These are phyloP conservation scores for Metarhizium humberi DNA, from an alignment of 2,329 filamentous ascomycete genomes.

Conservation along the genomic window DNA sequence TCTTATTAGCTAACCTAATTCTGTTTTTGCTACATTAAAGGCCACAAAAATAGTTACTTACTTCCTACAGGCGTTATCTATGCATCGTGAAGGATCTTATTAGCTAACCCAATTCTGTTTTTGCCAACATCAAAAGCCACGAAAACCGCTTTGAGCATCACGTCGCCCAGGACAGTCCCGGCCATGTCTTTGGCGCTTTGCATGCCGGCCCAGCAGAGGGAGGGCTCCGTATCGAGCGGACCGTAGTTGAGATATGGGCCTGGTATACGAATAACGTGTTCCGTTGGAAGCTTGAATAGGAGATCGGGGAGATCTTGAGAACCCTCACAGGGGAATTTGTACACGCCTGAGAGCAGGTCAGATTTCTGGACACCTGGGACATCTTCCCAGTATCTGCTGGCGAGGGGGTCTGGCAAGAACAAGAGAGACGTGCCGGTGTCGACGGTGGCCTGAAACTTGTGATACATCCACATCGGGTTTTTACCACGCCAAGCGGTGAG, in stretches of 20 bases:
- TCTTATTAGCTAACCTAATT: no score
- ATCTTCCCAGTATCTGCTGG: slow-evolving; percentile 47
- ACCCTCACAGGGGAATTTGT: slow-evolving; percentile 47
- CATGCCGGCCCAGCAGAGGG: slow-evolving; percentile 66
- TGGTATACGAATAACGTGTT: slow-evolving; percentile 42
- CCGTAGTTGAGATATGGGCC: slow-evolving; percentile 48
- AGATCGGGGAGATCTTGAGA: slow-evolving; percentile 47
- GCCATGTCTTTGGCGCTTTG: slow-evolving; percentile 42
- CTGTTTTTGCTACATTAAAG: no score
- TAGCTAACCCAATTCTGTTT: slow-evolving; percentile 31
- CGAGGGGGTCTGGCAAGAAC: slow-evolving; percentile 47
- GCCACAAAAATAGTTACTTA: no score
- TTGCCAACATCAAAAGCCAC: slow-evolving; percentile 56
- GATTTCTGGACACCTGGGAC: slow-evolving; percentile 35
- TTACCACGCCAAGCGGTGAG: slow-evolving; percentile 32
- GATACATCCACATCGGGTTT: slow-evolving; percentile 41
- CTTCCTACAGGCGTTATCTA: slow-evolving; percentile 1
- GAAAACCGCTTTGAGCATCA: slow-evolving; percentile 71
- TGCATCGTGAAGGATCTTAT: slow-evolving; percentile 26
- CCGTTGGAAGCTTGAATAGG: slow-evolving; percentile 40
- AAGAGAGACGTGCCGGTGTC: slow-evolving; percentile 64
- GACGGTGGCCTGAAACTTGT: slow-evolving; percentile 43
- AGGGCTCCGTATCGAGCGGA: slow-evolving; percentile 34
- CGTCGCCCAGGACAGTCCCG: slow-evolving; percentile 65
- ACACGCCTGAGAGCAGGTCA: slow-evolving; percentile 44